Conservation (phyloP, 2,329 filamentous ascomycete species). For the Daldinia sp. region DNA sequence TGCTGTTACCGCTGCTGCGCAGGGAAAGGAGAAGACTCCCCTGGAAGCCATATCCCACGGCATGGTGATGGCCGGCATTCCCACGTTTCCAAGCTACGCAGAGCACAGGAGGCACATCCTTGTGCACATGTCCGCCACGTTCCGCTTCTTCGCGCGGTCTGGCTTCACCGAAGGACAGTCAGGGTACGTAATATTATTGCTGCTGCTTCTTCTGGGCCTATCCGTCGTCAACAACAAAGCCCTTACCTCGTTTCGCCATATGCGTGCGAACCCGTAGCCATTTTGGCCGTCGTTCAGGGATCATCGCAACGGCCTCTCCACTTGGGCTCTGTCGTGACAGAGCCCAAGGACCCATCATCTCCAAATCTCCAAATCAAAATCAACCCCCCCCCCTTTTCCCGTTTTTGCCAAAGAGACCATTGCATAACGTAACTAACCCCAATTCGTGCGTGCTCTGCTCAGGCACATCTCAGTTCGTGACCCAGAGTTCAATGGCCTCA, state of each 20-base stretch:
- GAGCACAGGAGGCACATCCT: slow-evolving; percentile 69
- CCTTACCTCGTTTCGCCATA: background rate
- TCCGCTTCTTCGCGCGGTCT: slow-evolving; percentile 71
- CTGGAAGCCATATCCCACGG: slow-evolving; percentile 50
- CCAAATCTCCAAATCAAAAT: background rate
- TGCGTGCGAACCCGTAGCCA: background rate
- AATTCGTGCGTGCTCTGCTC: background rate
- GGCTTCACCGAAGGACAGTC: slow-evolving; percentile 74
- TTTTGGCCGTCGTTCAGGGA: background rate
- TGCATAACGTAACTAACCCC: slow-evolving; percentile 1
- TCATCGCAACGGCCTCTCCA: background rate
- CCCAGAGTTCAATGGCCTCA: slow-evolving; percentile 41
- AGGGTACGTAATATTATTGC: slow-evolving; percentile 53
- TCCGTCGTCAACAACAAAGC: background rate
- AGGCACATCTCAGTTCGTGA: slow-evolving; percentile 45
- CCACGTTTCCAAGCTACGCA: slow-evolving; percentile 51
- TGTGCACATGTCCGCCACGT: slow-evolving; percentile 72
- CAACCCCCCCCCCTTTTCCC: background rate
- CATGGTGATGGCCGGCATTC: slow-evolving; percentile 51
- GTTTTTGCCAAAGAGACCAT: background rate
- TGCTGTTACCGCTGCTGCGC: no score
- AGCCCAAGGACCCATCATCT: background rate
- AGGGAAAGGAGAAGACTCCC: slow-evolving; percentile 44
- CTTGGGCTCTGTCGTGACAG: background rate
- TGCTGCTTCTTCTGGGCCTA: no score